phyloP scores from a whole-genome alignment of 768 basidiomycete genomes.

The Pleurotus pulmonarius region DNA sequence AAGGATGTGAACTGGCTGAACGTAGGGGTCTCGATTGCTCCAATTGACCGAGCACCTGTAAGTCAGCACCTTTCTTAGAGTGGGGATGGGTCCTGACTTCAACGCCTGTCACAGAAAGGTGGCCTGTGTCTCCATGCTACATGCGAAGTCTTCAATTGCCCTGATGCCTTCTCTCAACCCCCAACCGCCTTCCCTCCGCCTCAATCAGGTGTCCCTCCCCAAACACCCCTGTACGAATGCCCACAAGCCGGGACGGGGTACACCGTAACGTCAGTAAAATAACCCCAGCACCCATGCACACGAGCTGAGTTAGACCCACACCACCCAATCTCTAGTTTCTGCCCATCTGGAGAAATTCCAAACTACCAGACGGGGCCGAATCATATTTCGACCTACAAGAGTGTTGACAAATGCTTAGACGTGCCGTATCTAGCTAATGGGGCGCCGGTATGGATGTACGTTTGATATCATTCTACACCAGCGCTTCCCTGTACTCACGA shows the following conservation, averaged over 20 bases:
- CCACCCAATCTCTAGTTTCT: not conserved
- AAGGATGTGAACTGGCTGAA: slow-evolving; percentile 11
- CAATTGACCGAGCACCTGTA: slow-evolving; percentile 10
- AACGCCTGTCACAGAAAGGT: not conserved
- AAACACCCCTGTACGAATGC: slow-evolving; percentile 3
- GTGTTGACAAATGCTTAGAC: not conserved
- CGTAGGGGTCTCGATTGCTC: slow-evolving; percentile 10
- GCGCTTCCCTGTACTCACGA: not conserved
- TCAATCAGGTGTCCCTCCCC: slow-evolving; percentile 1
- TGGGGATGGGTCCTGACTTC: no score
- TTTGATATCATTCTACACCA: not conserved
- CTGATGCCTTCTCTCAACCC: slow-evolving; percentile 12
- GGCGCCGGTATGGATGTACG: not conserved
- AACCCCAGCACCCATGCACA: not conserved
- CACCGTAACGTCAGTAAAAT: slow-evolving; percentile 1
- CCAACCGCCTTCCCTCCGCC: slow-evolving; percentile 22
- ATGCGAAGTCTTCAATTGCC: slow-evolving; percentile 19
- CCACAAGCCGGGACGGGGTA: not conserved
- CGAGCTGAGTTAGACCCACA: not conserved
- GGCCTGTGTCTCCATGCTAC: not conserved
- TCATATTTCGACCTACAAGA: not conserved
- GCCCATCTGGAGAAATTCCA: slow-evolving; percentile 3
- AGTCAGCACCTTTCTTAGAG: not conserved
- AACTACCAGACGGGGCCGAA: slow-evolving; percentile 5
- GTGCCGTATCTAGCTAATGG: slow-evolving; percentile 1